Percentiles rank a stretch among this genome's conserved stretches.
Conservation (phyloP, 1,284 basidiomycete species). For the Apiotrichum domesticum region DNA sequence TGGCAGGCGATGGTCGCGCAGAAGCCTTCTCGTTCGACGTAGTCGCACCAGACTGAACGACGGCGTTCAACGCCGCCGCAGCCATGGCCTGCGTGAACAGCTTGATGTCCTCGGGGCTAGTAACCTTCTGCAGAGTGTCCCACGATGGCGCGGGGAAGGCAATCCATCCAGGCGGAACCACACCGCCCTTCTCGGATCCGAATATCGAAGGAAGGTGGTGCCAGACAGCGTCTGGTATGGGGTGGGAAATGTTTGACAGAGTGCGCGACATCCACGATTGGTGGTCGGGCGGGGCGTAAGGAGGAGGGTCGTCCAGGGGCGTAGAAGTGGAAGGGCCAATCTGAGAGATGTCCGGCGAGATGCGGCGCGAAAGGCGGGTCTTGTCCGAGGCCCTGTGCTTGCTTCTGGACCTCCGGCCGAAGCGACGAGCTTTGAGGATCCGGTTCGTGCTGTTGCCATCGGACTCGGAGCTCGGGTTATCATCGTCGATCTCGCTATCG, state of each 20-base stretch:
- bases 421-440: slow-evolving; percentile 7
- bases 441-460: slow-evolving; percentile 23
- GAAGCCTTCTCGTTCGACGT: slow-evolving; percentile 13
- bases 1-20: slow-evolving; percentile 4
- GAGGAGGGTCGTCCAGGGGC: slow-evolving; percentile 31
- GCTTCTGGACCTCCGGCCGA: slow-evolving; percentile 6
- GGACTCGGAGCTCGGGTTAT: slow-evolving; percentile 41
- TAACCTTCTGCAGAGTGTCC: slow-evolving; percentile 38
- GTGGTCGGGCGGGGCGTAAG: slow-evolving; percentile 28
- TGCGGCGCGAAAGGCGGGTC: not conserved
- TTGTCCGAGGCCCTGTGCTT: slow-evolving; percentile 12
- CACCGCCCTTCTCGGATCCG: slow-evolving; percentile 7
- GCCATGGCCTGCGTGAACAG: slow-evolving; percentile 44
- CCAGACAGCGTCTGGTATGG: slow-evolving; percentile 35
- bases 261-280: slow-evolving; percentile 39
- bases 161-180: slow-evolving; percentile 28
- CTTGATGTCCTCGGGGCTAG: slow-evolving; percentile 41
- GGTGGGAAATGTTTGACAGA: slow-evolving; percentile 33
- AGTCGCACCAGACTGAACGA: slow-evolving; percentile 37
- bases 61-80: slow-evolving; percentile 39
- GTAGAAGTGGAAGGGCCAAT: slow-evolving; percentile 7
- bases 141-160: slow-evolving; percentile 41
- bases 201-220: slow-evolving; percentile 24
- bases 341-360: slow-evolving; percentile 5
- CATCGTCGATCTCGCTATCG: slow-evolving; percentile 39